phyloP scores from a whole-genome alignment of 2,329 filamentous ascomycete genomes.

The Diaporthe australafricana region DNA sequence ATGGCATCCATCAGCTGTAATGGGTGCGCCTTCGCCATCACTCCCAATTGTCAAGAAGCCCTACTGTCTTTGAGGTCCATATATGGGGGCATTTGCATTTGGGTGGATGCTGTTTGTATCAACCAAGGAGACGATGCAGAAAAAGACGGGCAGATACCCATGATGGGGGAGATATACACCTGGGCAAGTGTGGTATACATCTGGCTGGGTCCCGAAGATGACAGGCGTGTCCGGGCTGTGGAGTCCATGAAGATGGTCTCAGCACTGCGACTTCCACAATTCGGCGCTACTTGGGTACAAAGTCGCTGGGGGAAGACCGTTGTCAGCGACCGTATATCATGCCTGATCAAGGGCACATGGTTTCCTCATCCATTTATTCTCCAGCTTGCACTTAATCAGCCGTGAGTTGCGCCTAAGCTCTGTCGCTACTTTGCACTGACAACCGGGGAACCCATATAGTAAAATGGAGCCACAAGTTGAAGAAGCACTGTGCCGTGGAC shows the following conservation, averaged over 20 bases:
- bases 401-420: neutral
- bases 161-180: constrained; percentile 16
- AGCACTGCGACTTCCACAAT: neutral
- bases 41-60: neutral
- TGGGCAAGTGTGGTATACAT: neutral
- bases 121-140: neutral
- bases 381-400: neutral
- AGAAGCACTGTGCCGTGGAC: neutral
- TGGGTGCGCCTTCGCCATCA: neutral
- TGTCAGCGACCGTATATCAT: neutral
- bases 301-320: neutral
- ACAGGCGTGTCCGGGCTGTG: neutral
- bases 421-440: neutral
- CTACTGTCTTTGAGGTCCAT: neutral
- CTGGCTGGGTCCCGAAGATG: neutral
- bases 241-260: neutral
- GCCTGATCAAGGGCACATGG: neutral
- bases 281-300: neutral
- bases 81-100: neutral
- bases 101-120: constrained; percentile 12
- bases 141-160: constrained; percentile 3
- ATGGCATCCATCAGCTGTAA: neutral
- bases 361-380: neutral
- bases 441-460: neutral
- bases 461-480: neutral